phyloP scores from a whole-genome alignment of 345 rosid genomes.

The Balakata baccata region DNA sequence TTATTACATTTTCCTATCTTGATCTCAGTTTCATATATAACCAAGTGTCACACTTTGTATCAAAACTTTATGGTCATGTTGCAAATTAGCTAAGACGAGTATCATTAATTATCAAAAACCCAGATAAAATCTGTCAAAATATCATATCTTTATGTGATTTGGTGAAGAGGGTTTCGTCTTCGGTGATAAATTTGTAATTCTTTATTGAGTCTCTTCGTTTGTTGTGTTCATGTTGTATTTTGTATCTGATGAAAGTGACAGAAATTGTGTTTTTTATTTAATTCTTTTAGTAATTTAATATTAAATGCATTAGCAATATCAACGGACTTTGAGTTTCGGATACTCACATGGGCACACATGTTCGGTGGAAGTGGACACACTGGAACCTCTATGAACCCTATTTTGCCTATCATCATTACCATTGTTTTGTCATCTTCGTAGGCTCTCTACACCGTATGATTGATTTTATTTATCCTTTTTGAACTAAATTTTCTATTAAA shows the following conservation, averaged over 20 bases:
- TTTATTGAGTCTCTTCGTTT: background rate
- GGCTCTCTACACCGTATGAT: background rate
- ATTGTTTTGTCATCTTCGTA: background rate
- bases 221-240: background rate
- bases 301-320: background rate
- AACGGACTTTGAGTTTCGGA: background rate
- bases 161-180: background rate
- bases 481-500: background rate
- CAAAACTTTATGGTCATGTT: background rate
- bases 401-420: background rate
- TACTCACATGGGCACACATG: slow-evolving; percentile 17
- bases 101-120: background rate
- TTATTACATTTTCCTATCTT: no score
- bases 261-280: background rate
- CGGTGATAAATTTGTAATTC: background rate
- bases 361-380: background rate
- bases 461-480: background rate
- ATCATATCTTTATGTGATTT: background rate
- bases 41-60: background rate
- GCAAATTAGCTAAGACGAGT: background rate
- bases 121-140: background rate
- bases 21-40: background rate
- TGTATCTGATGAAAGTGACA: slow-evolving; percentile 3
- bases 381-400: background rate
- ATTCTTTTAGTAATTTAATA: background rate